A percentile compares a stretch with the other conserved stretches of the same genome.
Evolutionary conservation across 345 rosid genomes (phyloP).

Genomic region (Limnanthes douglasii): DNA sequence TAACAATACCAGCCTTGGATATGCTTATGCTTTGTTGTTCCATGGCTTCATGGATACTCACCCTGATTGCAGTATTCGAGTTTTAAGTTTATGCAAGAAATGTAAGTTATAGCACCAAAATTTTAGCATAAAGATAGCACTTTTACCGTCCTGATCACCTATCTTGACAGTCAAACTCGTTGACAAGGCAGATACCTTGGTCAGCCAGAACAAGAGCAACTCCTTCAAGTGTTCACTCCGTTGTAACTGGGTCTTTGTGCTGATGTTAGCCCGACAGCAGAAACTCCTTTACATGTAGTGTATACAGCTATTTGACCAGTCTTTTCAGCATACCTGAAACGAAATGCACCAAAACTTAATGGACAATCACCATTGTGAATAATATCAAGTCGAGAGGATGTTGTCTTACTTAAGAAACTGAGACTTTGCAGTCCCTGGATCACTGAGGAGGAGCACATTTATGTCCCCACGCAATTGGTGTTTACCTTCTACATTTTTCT

Average conservation of each 20-base stretch:
- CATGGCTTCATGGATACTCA: conserved; percentile 99
- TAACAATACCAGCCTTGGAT: conserved; percentile 95
- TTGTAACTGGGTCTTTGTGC: conserved; percentile 99
- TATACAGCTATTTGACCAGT: conserved; percentile 98
- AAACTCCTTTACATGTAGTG: conserved; percentile 98
- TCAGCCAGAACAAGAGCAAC: conserved; percentile 99
- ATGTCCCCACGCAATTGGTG: conserved; percentile 90
- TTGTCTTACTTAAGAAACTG: conserved; percentile 82
- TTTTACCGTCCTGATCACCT: conserved; percentile 93
- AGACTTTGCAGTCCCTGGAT: conserved; percentile 97
- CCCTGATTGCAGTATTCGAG: conserved; percentile 38
- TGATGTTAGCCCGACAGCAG: conserved; percentile 95
- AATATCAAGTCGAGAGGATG: not conserved
- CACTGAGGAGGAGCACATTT: conserved; percentile 83
- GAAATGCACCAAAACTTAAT: conserved; percentile 6
- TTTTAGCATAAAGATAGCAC: no score
- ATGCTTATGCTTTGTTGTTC: conserved; percentile 99
- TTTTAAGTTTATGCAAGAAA: no score
- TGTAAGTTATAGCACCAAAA: no score
- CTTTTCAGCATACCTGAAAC: conserved; percentile 78
- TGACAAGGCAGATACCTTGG: conserved; percentile 87
- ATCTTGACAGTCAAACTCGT: conserved; percentile 99
- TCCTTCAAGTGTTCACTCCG: conserved; percentile 99
- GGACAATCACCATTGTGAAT: not conserved
- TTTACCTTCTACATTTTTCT: conserved; percentile 87